Evolutionary conservation across 129 eudicot species (phyloP), one percentile per base, ranked within the genome.

Genomic region (Helichrysum umbraculigerum): DNA sequence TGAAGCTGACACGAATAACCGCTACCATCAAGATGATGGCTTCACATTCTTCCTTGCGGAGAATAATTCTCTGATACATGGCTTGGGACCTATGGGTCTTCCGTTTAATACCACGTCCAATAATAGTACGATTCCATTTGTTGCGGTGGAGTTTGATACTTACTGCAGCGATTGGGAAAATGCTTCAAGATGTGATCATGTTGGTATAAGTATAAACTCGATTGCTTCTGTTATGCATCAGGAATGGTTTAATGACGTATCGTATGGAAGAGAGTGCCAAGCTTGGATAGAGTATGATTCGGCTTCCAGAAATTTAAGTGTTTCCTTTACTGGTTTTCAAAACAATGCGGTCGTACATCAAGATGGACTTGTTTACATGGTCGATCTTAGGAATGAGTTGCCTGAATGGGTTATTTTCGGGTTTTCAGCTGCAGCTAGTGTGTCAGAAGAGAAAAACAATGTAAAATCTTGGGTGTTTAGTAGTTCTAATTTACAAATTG

Each of bases 391-490:
- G 17, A 35, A 66, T 14, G 29, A 35, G 39, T 33, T 82, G 28
- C 79, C 80, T 2, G 76, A 73, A 33, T 63, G 64, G 77, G 81
- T 83, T 54, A 73, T 58, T 68, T 63, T 83, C 29, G 87, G 84
- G 33, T 70, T 83, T 56, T 54, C 84, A 29, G 87, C 87, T 17
- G 58, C 80, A 42, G 72, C 85, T 6, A 80, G 85, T 15, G n/a
- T 37, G 4, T 60, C 32, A 0, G 3, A 20, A 1, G 12, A 67
- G 70, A 71, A 37, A 52, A 75, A 80, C 62, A 77, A 22, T 19
- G 41, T 84, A n/a, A 68, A 44, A 44, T 84, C 85, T 10, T 84
- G 88, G 88, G 29, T 16, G 68, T 84, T 84, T 14, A 65, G 1
- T 66, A 80, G 79, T 54, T 67, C 85, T 1, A 65, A 6, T 54